Evolutionary conservation across 192 early-diverging fungal genomes (phyloP), one percentile per base, ranked within the genome.

Genomic region (Thamnidium elegans): DNA sequence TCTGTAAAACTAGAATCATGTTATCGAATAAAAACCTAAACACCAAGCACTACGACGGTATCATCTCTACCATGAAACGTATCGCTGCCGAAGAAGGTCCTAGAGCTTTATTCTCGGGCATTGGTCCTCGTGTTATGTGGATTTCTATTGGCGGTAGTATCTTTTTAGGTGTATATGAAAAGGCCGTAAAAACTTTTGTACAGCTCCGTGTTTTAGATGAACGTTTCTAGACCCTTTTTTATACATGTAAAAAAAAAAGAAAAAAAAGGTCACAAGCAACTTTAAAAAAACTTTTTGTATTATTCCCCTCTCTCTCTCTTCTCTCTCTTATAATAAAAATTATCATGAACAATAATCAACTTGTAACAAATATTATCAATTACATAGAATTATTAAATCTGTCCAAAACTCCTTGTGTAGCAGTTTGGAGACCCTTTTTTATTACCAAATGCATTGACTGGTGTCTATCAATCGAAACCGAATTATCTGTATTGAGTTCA

Each of bases 1-100:
- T 99, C 0, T 83, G 94, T 60, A 99, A 97, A 79, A 99, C 96
- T 8, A 81, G 96, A 23, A 84, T 96, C 15, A 99, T 99, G 96
- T 79, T 99, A n/a, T 93, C 92, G 6, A 78, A 81, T 26, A 84
- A 88, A 73, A 63, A 72, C 50, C 77, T 71, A 77, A 65, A n/a
- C 65, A 74, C 62, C 55, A 81, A 56, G 54, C 77, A 82, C 26
- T 91, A 94, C 70, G 79, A 79, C 17, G 89, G 88, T 7, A 89
- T 94, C 39, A 66, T 78, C 7, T 64, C 75, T 1, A 94, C 93
- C 1, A 84, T 94, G 71, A 68, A 75, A 8, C 80, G 84, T 21
- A 95, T 99, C 62, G 71, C 84, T 14, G 64, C 75, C 15, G 89
- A 94, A 68, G 93, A 96, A 72, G 95, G 96, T 13, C 50, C 78